phyloP scores from a whole-genome alignment of 2,329 filamentous ascomycete species.

The Arthrobotrys entomopaga region DNA sequence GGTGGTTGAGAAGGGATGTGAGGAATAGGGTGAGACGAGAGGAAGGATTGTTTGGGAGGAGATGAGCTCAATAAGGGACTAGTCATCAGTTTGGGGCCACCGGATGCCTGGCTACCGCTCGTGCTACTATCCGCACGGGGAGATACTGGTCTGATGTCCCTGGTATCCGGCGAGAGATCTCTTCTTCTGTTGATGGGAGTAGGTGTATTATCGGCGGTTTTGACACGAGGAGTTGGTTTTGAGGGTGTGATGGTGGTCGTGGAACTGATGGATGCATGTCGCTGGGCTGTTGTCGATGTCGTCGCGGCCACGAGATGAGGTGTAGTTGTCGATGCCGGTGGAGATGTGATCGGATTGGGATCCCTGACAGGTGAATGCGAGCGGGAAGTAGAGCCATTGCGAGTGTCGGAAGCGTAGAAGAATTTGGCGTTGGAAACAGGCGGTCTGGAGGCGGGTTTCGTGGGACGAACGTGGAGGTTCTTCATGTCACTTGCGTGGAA shows the following conservation, averaged over 20 bases:
- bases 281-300: constrained; percentile 4
- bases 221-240: constrained; percentile 43
- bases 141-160: constrained; percentile 37
- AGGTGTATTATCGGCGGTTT: constrained; percentile 21
- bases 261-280: constrained; percentile 42
- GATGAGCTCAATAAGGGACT: constrained; percentile 34
- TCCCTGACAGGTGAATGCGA: constrained; percentile 49
- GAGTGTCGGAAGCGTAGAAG: constrained; percentile 76
- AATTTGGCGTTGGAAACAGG: constrained; percentile 69
- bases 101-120: constrained; percentile 44
- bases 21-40: constrained; percentile 27
- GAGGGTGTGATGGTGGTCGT: constrained; percentile 33
- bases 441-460: constrained; percentile 64
- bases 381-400: constrained; percentile 38
- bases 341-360: constrained; percentile 24
- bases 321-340: constrained; percentile 4
- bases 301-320: constrained; percentile 1
- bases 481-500: constrained; percentile 88
- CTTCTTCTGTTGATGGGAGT: constrained; percentile 23
- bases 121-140: constrained; percentile 47
- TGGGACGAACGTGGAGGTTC: constrained; percentile 58
- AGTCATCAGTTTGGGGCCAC: constrained; percentile 30
- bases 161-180: constrained; percentile 45
- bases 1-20: constrained; percentile 30
- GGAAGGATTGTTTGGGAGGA: constrained; percentile 36